A percentile compares a stretch with the other conserved stretches of the same genome.
phyloP scores from a whole-genome alignment of 305 asterid genomes.

The Solanum hybrid region DNA sequence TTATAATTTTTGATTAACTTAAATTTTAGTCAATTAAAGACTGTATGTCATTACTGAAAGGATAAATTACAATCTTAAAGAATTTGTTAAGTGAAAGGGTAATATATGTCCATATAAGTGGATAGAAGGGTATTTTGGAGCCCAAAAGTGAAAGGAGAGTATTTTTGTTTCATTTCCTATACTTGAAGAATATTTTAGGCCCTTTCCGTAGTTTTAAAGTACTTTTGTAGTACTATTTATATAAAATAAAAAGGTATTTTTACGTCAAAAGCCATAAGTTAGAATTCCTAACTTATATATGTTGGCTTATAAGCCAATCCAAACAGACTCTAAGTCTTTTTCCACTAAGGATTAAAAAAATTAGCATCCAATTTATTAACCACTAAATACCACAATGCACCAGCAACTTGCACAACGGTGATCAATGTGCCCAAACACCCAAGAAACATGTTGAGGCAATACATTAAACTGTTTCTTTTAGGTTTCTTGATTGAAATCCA shows the following conservation, averaged over 20 bases:
- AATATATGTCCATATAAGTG: neutral
- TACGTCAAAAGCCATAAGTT: neutral
- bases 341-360: constrained; percentile 41
- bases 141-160: neutral
- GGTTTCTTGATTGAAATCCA: constrained; percentile 55
- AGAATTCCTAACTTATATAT: neutral
- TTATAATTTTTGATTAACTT: too few relatives aligned
- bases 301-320: neutral
- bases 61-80: too few relatives aligned
- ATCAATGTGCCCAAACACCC: constrained; percentile 32
- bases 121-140: neutral
- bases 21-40: neutral
- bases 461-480: constrained; percentile 14
- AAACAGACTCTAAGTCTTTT: neutral
- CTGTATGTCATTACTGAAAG: too few relatives aligned
- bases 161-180: neutral
- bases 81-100: neutral
- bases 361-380: constrained; percentile 46
- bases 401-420: constrained; percentile 17
- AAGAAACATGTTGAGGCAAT: constrained; percentile 45
- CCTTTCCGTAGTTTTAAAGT: too few relatives aligned
- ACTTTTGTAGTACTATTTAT: neutral
- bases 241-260: too few relatives aligned
- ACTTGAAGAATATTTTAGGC: too few relatives aligned
- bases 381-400: constrained; percentile 44